Evolutionary conservation across 495 filamentous ascomycete species (phyloP).

Genomic region (Xylaria palmicola): DNA sequence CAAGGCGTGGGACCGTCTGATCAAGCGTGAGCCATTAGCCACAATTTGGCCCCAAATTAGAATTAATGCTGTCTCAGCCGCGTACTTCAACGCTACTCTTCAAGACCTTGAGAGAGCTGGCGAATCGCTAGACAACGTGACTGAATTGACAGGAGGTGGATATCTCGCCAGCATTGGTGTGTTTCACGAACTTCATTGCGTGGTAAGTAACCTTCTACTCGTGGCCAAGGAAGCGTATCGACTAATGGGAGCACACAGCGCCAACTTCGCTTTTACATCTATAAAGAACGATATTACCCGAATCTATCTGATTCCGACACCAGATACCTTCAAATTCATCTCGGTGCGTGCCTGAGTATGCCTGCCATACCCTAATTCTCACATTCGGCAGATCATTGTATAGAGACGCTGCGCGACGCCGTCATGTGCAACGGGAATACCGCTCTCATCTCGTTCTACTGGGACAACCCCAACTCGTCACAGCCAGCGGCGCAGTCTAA

Average conservation of each 20-base stretch:
- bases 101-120: slow-evolving; percentile 14
- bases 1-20: slow-evolving; percentile 15
- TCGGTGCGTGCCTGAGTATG: background rate
- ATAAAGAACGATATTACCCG: no score
- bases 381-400: slow-evolving; percentile 8
- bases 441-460: slow-evolving; percentile 13
- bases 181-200: slow-evolving; percentile 25
- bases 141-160: slow-evolving; percentile 12
- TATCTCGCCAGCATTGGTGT: slow-evolving; percentile 18
- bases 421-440: slow-evolving; percentile 15
- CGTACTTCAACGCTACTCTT: slow-evolving; percentile 10
- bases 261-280: no score
- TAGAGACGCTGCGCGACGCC: slow-evolving; percentile 10
- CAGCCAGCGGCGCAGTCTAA: slow-evolving; percentile 12
- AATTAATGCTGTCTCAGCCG: no score
- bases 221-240: background rate
- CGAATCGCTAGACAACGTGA: slow-evolving; percentile 7
- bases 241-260: background rate
- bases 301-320: no score
- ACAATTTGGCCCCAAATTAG: no score
- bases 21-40: slow-evolving; percentile 20
- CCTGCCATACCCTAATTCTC: background rate
- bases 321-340: background rate
- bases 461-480: background rate
- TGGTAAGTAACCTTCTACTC: slow-evolving; percentile 11